Percentiles rank a stretch among this genome's conserved stretches.
These are phyloP conservation scores for Lycium barbarum DNA, from an alignment of 257 asterid genomes.

Conservation along the genomic window DNA sequence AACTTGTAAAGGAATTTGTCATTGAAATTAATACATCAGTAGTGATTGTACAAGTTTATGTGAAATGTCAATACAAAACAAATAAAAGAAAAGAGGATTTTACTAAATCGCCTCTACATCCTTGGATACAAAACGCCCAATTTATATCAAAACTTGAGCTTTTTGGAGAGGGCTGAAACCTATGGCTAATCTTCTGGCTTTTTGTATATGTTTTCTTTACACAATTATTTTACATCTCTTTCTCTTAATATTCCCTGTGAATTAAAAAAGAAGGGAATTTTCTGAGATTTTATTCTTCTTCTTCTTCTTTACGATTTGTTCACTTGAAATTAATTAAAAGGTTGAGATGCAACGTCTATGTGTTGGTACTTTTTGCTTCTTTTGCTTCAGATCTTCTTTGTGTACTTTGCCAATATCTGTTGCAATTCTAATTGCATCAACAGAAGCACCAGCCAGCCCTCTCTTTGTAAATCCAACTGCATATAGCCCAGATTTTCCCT, in stretches of 20 bases:
- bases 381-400: slow-evolving; percentile 60
- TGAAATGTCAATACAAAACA: slow-evolving; percentile 11
- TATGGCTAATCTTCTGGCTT: slow-evolving; percentile 11
- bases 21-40: slow-evolving; percentile 15
- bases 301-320: background rate
- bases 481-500: slow-evolving; percentile 64
- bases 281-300: background rate
- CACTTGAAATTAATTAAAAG: slow-evolving; percentile 45
- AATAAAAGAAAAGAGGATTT: background rate
- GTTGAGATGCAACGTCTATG: slow-evolving; percentile 68
- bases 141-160: slow-evolving; percentile 30
- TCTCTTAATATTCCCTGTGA: background rate
- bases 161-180: slow-evolving; percentile 32
- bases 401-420: slow-evolving; percentile 60
- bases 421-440: slow-evolving; percentile 64
- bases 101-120: slow-evolving; percentile 30
- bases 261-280: background rate
- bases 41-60: background rate
- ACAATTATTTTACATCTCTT: slow-evolving; percentile 15
- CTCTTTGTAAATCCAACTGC: slow-evolving; percentile 76
- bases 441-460: slow-evolving; percentile 70
- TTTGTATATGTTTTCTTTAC: background rate
- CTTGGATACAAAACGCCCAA: slow-evolving; percentile 32
- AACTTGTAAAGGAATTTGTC: slow-evolving; percentile 17
- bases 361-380: slow-evolving; percentile 53